These are phyloP conservation scores for Hypoxylon subgilvum DNA, from an alignment of 495 filamentous ascomycete genomes.

Conservation along the genomic window DNA sequence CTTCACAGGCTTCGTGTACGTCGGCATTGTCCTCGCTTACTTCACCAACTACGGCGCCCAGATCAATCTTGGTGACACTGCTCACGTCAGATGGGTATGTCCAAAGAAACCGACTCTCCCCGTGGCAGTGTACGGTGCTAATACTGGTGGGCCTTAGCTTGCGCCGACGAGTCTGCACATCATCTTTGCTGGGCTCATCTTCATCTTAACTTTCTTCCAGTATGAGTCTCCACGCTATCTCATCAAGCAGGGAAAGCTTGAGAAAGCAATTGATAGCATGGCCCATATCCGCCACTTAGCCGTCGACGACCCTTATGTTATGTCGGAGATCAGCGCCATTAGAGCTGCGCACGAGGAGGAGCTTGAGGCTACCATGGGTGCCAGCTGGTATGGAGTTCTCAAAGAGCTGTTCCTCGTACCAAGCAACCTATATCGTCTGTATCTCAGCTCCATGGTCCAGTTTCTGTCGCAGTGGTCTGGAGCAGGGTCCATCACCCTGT, in stretches of 20 bases:
- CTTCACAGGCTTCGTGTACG: constrained; percentile 68
- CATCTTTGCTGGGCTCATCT: constrained; percentile 73
- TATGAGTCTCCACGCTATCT: constrained; percentile 67
- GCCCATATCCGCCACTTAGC: constrained; percentile 58
- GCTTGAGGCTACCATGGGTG: constrained; percentile 63
- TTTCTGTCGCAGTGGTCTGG: constrained; percentile 74
- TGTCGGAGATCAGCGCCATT: constrained; percentile 58
- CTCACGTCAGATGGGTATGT: constrained; percentile 64
- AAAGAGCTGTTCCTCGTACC: constrained; percentile 66
- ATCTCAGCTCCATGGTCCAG: constrained; percentile 63
- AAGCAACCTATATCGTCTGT: constrained; percentile 68
- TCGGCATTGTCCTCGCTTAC: constrained; percentile 67
- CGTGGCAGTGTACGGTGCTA: not conserved
- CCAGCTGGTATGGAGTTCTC: constrained; percentile 59
- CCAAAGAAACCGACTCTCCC: not conserved
- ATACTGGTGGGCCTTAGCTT: constrained; percentile 37
- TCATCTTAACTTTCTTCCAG: constrained; percentile 67
- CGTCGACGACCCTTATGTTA: constrained; percentile 55
- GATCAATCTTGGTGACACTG: constrained; percentile 61
- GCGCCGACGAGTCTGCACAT: constrained; percentile 74
- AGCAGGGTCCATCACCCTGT: constrained; percentile 69
- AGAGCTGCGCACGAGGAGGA: constrained; percentile 56
- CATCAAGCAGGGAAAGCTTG: constrained; percentile 56
- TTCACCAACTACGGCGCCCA: constrained; percentile 65
- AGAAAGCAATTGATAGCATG: constrained; percentile 54